Conservation (phyloP, 1,284 basidiomycete genomes). For the Neolentinus lepideus region DNA sequence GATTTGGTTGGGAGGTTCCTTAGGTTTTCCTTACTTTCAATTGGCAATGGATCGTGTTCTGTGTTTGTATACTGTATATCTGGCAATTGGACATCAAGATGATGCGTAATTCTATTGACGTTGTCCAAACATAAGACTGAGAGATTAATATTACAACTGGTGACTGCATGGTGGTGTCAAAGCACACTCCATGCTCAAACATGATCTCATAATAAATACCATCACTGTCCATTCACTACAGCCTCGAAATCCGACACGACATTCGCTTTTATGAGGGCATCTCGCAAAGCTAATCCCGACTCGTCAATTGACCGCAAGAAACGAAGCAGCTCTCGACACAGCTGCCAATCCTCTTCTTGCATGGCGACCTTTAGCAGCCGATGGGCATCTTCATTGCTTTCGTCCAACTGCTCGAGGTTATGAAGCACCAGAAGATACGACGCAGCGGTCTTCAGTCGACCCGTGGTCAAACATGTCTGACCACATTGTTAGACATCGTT, state of each 20-base stretch:
- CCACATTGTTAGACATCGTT: neutral
- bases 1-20: neutral
- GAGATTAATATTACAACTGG: too few species aligned
- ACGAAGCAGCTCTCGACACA: constrained; percentile 85
- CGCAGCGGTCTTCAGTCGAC: constrained; percentile 82
- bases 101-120: neutral
- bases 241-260: constrained; percentile 14
- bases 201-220: neutral
- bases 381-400: constrained; percentile 72
- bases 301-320: constrained; percentile 91
- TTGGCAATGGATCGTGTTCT: too few species aligned
- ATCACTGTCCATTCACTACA: neutral
- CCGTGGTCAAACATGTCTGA: constrained; percentile 71
- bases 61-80: too few species aligned
- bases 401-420: constrained; percentile 85
- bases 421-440: constrained; percentile 93
- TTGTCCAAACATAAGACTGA: neutral
- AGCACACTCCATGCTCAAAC: neutral
- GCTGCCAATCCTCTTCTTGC: constrained; percentile 67
- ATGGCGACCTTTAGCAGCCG: constrained; percentile 72
- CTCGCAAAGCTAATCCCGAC: constrained; percentile 63
- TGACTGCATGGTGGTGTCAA: neutral
- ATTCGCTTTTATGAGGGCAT: constrained; percentile 42
- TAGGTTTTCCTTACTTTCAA: too few species aligned
- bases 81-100: too few species aligned